Evolutionary conservation across 2,329 filamentous ascomycete genomes (phyloP).

Genomic region (Colletotrichum melonis): DNA sequence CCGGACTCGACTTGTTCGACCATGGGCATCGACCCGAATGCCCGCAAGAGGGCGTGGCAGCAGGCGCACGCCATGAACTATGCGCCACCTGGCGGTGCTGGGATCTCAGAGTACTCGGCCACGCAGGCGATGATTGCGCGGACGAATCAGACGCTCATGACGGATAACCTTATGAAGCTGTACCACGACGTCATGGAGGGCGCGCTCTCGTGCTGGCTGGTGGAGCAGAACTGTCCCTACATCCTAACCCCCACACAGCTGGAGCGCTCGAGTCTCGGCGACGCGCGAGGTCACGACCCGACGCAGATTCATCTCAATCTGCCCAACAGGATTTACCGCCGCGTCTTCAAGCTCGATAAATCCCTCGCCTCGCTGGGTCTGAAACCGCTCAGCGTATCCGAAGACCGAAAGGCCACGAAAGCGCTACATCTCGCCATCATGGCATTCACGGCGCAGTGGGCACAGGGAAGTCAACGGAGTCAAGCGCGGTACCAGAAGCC

Average conservation of each 20-base stretch:
- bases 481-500: background rate
- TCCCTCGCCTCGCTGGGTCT: constrained; percentile 52
- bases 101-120: constrained; percentile 32
- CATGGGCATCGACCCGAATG: background rate
- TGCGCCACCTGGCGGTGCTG: background rate
- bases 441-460: constrained; percentile 65
- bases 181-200: constrained; percentile 67
- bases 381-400: constrained; percentile 50
- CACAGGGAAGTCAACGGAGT: constrained; percentile 48
- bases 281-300: constrained; percentile 46
- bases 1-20: background rate
- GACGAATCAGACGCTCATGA: constrained; percentile 50
- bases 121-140: constrained; percentile 40
- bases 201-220: constrained; percentile 64
- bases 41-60: constrained; percentile 7
- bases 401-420: constrained; percentile 56
- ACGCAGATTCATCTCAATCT: constrained; percentile 44
- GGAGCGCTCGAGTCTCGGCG: constrained; percentile 28
- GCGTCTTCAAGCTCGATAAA: constrained; percentile 60
- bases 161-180: constrained; percentile 56
- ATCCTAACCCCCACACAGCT: background rate
- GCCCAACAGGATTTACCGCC: constrained; percentile 55
- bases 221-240: constrained; percentile 65
- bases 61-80: background rate
- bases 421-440: constrained; percentile 62